Base-by-base conservation (phyloP, 352 stramenopile species). In the Phytophthora meadii region DNA sequence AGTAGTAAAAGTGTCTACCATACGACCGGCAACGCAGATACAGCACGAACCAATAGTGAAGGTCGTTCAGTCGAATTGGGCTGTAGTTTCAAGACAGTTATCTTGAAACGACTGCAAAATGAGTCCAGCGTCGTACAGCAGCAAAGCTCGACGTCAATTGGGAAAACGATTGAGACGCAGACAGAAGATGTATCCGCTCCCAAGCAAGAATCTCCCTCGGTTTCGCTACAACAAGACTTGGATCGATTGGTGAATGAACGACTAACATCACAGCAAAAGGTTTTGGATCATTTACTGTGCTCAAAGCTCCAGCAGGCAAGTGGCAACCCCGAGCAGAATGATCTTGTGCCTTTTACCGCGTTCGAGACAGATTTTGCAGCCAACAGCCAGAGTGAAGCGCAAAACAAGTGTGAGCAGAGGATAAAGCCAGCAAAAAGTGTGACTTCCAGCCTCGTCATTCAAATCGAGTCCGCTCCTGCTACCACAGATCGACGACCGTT, bases 231-330 rank as follows among this genome's bases (percentile, higher is more conserved):
- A 22, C 22, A 22, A 22, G 22, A 22, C 22, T 22, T 22, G 22
- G 22, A 83, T 59, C 72, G 42, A 25, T 30, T 76, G 8, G 39
- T 83, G 5, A 34, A 69, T 10, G 59, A 73, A n/a, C 72, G 75
- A 5, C 50, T 83, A 12, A 34, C 54, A 27, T 70, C 68, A 1
- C 75, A 83, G 22, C 75, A 83, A 55, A 57, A 56, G 5, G 45
- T 84, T 17, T 59, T 84, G 24, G 65, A 81, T 40, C 55, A 73
- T 11, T 11, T 80, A 12, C 37, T 81, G 17, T 11, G 54, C 9
- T 61, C 58, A 46, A 81, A 77, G 14, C 56, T 79, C 7, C 49
- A 77, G 2, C 45, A 54, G 7, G 52, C 55, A 34, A 60, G 14
- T 37, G 49, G 5, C 27, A 32, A 12, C 15, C 22, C 9, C 3